Percentiles rank a stretch among this genome's conserved stretches.
phyloP scores from a whole-genome alignment of 2,329 filamentous ascomycete species.

The Stagonosporopsis tanaceti region DNA sequence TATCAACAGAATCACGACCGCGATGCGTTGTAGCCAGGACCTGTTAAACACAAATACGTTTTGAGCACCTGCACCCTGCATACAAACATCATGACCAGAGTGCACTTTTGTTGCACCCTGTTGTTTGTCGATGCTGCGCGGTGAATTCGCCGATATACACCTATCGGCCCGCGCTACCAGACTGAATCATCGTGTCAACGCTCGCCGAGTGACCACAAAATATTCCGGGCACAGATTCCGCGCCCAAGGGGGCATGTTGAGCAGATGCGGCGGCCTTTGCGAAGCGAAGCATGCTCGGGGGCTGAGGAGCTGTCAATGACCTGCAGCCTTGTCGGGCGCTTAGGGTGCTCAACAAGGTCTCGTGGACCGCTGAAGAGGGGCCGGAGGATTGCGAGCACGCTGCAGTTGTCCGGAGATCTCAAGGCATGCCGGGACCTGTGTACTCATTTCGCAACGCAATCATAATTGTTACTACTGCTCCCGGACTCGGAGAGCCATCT shows the following conservation, averaged over 20 bases:
- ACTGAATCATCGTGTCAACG: conserved; percentile 20
- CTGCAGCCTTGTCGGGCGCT: conserved; percentile 19
- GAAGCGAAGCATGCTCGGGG: conserved; percentile 17
- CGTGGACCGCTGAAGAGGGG: conserved; percentile 26
- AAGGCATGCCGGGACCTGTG: conserved; percentile 27
- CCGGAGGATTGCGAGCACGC: conserved; percentile 25
- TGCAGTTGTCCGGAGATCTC: conserved; percentile 19
- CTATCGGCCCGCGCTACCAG: conserved; percentile 17
- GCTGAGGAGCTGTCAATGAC: conserved; percentile 17
- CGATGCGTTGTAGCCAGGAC: neutral
- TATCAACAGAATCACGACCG: neutral
- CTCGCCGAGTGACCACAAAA: conserved; percentile 9
- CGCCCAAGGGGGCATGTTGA: conserved; percentile 16
- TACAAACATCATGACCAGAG: neutral
- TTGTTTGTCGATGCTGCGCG: neutral
- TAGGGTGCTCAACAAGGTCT: conserved; percentile 33
- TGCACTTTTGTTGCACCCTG: neutral
- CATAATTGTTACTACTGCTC: conserved; percentile 21
- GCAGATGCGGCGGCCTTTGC: conserved; percentile 12
- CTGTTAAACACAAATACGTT: too few species aligned
- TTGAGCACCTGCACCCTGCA: too few species aligned
- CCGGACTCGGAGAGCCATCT: conserved; percentile 33
- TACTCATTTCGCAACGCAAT: conserved; percentile 26
- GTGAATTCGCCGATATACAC: conserved; percentile 22
- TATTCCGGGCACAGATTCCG: conserved; percentile 17